phyloP scores from a whole-genome alignment of 495 filamentous ascomycete species.

The Penicillium alfredii region DNA sequence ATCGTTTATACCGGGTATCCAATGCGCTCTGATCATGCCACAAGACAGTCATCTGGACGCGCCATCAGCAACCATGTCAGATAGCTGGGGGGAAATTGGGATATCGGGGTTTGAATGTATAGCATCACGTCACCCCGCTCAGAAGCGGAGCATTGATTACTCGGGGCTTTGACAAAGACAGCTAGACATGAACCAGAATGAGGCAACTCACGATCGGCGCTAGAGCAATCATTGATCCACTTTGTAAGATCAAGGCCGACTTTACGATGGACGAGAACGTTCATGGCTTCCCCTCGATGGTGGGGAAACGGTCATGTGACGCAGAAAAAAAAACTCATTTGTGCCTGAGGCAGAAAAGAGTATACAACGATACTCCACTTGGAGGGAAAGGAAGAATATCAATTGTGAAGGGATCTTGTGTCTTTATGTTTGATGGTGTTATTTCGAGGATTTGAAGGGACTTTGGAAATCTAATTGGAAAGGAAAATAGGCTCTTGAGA shows the following conservation, averaged over 20 bases:
- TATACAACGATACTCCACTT: background rate
- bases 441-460: no score
- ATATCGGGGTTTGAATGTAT: no score
- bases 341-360: constrained; percentile 20
- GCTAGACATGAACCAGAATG: constrained; percentile 5
- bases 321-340: constrained; percentile 16
- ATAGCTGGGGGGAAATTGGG: background rate
- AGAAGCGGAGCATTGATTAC: no score
- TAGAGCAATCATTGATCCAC: constrained; percentile 22
- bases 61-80: constrained; percentile 24
- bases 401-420: no score
- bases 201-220: constrained; percentile 39
- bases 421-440: no score
- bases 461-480: no score
- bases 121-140: no score
- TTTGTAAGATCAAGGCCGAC: constrained; percentile 13
- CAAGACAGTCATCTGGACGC: constrained; percentile 33
- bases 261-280: constrained; percentile 21
- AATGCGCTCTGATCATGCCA: constrained; percentile 34
- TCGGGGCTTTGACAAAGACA: constrained; percentile 2
- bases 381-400: no score
- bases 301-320: constrained; percentile 35
- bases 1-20: constrained; percentile 21
- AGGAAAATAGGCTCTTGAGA: no score
- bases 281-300: constrained; percentile 25